Percentiles rank a stretch among this genome's conserved stretches.
These are phyloP conservation scores for Kandelia obovata DNA, from an alignment of 345 rosid species.

Conservation along the genomic window DNA sequence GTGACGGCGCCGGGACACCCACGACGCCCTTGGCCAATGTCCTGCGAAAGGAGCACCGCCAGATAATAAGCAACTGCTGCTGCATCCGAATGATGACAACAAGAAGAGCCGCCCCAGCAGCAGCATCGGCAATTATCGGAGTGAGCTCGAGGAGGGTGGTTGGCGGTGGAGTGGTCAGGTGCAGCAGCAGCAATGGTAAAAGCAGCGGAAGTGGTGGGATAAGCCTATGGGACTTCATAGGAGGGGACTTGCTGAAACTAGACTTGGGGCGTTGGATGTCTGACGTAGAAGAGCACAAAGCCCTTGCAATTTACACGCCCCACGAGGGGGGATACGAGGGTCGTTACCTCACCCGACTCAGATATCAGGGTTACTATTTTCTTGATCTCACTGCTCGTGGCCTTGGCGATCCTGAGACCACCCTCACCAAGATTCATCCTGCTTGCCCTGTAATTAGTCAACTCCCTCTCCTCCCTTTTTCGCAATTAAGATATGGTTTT, in stretches of 20 bases:
- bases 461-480: constrained; percentile 5
- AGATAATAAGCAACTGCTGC: too few species aligned
- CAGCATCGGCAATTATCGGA: too few species aligned
- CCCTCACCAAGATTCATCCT: constrained; percentile 79
- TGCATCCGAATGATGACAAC: too few species aligned
- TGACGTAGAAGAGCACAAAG: constrained; percentile 83
- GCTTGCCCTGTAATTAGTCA: constrained; percentile 65
- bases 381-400: constrained; percentile 93
- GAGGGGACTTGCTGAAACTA: constrained; percentile 66
- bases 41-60: too few species aligned
- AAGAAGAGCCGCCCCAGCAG: too few species aligned
- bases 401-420: constrained; percentile 91
- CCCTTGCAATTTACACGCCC: constrained; percentile 78
- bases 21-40: too few species aligned
- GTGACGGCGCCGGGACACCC: too few species aligned
- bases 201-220: constrained; percentile 13
- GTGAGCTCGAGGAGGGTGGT: too few species aligned
- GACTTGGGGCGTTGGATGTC: constrained; percentile 78
- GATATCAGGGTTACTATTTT: constrained; percentile 75
- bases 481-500: neutral
- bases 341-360: constrained; percentile 67
- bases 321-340: constrained; percentile 98
- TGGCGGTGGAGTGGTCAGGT: too few species aligned
- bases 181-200: too few species aligned
- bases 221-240: constrained; percentile 67